Evolutionary conservation across 1,139 yeast species (phyloP).

Genomic region (Geotrichum histeridarum): DNA sequence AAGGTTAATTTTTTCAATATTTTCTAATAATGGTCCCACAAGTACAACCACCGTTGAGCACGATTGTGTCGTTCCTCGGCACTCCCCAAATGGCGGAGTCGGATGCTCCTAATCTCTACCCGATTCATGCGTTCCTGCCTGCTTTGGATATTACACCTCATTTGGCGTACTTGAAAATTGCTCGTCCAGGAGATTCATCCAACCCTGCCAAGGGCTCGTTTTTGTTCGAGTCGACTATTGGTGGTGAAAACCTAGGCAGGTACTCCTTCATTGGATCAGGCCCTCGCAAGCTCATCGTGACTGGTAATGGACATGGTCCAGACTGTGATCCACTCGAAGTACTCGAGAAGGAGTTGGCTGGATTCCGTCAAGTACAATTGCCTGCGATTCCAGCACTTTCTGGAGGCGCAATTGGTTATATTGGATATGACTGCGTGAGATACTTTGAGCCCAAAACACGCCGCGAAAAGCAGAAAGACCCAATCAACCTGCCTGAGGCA

Average conservation of each 20-base stretch:
- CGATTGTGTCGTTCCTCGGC: slow-evolving; percentile 7
- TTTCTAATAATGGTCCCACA: slow-evolving; percentile 4
- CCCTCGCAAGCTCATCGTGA: slow-evolving; percentile 74
- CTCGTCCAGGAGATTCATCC: slow-evolving; percentile 57
- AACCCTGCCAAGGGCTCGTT: slow-evolving; percentile 55
- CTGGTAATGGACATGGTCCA: slow-evolving; percentile 58
- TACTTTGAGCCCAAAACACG: slow-evolving; percentile 90
- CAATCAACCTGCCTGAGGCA: slow-evolving; percentile 81
- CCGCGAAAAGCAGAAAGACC: slow-evolving; percentile 63
- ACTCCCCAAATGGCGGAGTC: not conserved
- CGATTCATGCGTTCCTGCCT: slow-evolving; percentile 68
- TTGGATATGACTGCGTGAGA: slow-evolving; percentile 92
- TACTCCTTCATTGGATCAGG: slow-evolving; percentile 84
- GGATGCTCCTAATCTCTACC: slow-evolving; percentile 55
- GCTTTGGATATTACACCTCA: slow-evolving; percentile 83
- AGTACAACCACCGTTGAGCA: slow-evolving; percentile 17
- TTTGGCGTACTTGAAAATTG: slow-evolving; percentile 78
- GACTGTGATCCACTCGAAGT: slow-evolving; percentile 73
- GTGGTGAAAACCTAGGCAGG: slow-evolving; percentile 84
- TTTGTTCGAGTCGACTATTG: slow-evolving; percentile 78
- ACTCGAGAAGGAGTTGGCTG: slow-evolving; percentile 65
- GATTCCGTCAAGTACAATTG: slow-evolving; percentile 61
- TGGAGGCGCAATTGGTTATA: slow-evolving; percentile 96
- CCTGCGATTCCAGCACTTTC: slow-evolving; percentile 57
- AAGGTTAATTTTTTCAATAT: too few species aligned